Evolutionary conservation across 305 asterid genomes (phyloP).

Genomic region (Nicotiana rustica): DNA sequence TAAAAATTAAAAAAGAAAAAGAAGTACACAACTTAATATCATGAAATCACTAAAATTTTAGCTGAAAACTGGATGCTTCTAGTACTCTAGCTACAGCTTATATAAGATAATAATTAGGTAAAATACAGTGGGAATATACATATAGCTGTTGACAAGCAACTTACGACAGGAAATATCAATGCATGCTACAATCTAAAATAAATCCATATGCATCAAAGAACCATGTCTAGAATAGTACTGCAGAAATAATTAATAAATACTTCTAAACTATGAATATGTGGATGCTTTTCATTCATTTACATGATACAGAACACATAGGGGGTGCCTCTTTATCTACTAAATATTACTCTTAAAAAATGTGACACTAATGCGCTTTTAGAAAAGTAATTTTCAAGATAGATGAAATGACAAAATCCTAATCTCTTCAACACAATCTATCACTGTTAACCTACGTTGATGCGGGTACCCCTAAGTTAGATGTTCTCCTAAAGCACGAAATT

Average conservation of each 20-base stretch:
- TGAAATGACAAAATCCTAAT: conserved; percentile 24
- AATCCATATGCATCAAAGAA: not conserved
- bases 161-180: not conserved
- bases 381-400: conserved; percentile 6
- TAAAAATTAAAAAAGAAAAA: conserved; percentile 7
- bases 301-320: conserved; percentile 15
- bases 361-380: not conserved
- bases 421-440: conserved; percentile 27
- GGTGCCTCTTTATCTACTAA: not conserved
- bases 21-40: conserved; percentile 22
- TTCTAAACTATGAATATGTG: not conserved
- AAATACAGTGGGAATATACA: not conserved
- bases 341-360: conserved; percentile 15
- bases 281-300: conserved; percentile 10
- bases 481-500: conserved; percentile 20
- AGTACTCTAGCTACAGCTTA: conserved; percentile 19
- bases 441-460: not conserved
- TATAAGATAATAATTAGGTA: conserved; percentile 20
- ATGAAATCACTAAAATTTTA: conserved; percentile 9
- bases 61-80: conserved; percentile 16
- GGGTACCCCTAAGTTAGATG: not conserved
- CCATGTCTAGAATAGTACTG: not conserved
- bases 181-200: not conserved
- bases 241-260: conserved; percentile 7
- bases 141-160: conserved; percentile 25